A percentile compares a stretch with the other conserved stretches of the same genome.
These are phyloP conservation scores for Imleria badia DNA, from an alignment of 768 basidiomycete genomes.

Conservation along the genomic window DNA sequence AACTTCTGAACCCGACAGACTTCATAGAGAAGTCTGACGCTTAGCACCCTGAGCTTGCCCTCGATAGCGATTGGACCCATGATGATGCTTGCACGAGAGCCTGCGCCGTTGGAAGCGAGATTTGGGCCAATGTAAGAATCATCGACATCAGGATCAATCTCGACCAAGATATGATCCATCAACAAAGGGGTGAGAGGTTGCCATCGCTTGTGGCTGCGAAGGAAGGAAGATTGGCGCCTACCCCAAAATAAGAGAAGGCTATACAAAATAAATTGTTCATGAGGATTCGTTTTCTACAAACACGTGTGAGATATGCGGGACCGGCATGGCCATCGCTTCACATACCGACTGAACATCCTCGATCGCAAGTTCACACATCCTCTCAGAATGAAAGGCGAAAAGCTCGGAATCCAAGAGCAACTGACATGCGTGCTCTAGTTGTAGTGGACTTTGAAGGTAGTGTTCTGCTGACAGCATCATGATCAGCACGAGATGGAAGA, in stretches of 20 bases:
- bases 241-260: slow-evolving; percentile 77
- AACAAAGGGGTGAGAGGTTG: slow-evolving; percentile 73
- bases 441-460: slow-evolving; percentile 80
- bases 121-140: slow-evolving; percentile 48
- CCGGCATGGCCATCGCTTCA: background rate
- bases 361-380: slow-evolving; percentile 82
- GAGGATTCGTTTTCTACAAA: slow-evolving; percentile 78
- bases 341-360: slow-evolving; percentile 68
- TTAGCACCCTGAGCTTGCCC: slow-evolving; percentile 71
- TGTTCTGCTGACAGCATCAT: slow-evolving; percentile 52
- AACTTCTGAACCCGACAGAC: slow-evolving; percentile 90
- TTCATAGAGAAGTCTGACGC: slow-evolving; percentile 82
- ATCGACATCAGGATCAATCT: slow-evolving; percentile 76
- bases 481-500: slow-evolving; percentile 5
- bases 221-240: slow-evolving; percentile 61
- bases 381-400: slow-evolving; percentile 86
- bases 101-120: slow-evolving; percentile 28
- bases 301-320: slow-evolving; percentile 3
- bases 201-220: slow-evolving; percentile 84
- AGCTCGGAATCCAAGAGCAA: slow-evolving; percentile 81
- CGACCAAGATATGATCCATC: slow-evolving; percentile 82
- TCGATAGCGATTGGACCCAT: slow-evolving; percentile 69
- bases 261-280: slow-evolving; percentile 77
- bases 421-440: slow-evolving; percentile 80
- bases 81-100: slow-evolving; percentile 40